These are phyloP conservation scores for Periconia macrospinosa DNA, from an alignment of 2,329 filamentous ascomycete species.

Conservation along the genomic window DNA sequence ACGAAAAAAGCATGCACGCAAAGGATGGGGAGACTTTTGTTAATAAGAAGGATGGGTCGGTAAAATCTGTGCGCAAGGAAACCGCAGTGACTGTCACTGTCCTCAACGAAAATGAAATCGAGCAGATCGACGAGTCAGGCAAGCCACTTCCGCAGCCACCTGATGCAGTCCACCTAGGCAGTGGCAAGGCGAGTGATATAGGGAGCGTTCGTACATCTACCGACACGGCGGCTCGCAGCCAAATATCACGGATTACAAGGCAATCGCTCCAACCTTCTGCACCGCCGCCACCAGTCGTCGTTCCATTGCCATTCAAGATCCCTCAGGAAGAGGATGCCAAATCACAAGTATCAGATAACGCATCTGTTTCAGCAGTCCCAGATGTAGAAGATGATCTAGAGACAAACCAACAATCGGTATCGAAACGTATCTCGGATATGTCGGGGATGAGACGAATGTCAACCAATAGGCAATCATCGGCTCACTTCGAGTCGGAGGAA, in stretches of 20 bases:
- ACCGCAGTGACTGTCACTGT: conserved; percentile 59
- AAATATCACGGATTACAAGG: conserved; percentile 6
- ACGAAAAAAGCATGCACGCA: conserved; percentile 44
- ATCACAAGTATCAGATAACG: conserved; percentile 51
- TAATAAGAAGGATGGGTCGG: conserved; percentile 50
- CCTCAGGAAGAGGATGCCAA: conserved; percentile 50
- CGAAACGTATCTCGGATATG: conserved; percentile 37
- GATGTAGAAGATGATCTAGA: conserved; percentile 21
- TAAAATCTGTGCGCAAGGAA: conserved; percentile 37
- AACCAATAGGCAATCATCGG: conserved; percentile 16
- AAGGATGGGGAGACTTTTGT: conserved; percentile 60
- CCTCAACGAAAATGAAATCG: conserved; percentile 52
- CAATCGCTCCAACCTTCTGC: conserved; percentile 37
- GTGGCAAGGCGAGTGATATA: background rate
- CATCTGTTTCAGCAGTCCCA: conserved; percentile 61
- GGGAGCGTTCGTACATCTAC: conserved; percentile 11
- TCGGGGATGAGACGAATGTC: conserved; percentile 32
- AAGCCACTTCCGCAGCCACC: conserved; percentile 22
- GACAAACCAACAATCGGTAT: conserved; percentile 29
- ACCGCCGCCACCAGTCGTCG: conserved; percentile 55
- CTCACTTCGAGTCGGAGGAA: conserved; percentile 39
- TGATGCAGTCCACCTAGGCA: conserved; percentile 2
- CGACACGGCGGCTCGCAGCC: conserved; percentile 1
- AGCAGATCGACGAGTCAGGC: conserved; percentile 34
- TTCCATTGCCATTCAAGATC: conserved; percentile 68